These are phyloP conservation scores for Claviceps maximensis DNA, from an alignment of 2,329 filamentous ascomycete species.

Conservation along the genomic window DNA sequence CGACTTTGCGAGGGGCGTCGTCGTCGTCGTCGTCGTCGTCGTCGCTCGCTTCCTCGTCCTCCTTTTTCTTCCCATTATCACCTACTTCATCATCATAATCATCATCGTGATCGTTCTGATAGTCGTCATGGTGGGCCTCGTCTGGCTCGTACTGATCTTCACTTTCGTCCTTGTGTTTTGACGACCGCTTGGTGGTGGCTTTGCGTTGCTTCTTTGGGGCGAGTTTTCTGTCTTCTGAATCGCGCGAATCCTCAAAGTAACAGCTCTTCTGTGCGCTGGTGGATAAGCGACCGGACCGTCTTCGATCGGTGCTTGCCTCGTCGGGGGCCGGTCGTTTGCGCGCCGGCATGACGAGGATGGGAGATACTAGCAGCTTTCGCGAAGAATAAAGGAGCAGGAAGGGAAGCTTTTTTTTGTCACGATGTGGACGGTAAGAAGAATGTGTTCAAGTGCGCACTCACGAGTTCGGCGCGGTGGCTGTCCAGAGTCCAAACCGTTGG, in stretches of 20 bases:
- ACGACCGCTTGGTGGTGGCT: constrained; percentile 12
- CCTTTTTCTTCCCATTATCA: constrained; percentile 7
- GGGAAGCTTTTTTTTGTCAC: too few relatives aligned
- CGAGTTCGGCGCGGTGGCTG: neutral
- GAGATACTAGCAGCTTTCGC: neutral
- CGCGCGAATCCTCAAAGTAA: constrained; percentile 31
- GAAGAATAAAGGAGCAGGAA: neutral
- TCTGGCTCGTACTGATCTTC: constrained; percentile 14
- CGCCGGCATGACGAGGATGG: constrained; percentile 1
- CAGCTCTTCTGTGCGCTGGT: constrained; percentile 34
- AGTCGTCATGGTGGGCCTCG: constrained; percentile 12
- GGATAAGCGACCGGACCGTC: constrained; percentile 34
- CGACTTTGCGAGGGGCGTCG: constrained; percentile 20
- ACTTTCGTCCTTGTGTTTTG: constrained; percentile 3
- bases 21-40: constrained; percentile 25
- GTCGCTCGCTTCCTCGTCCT: constrained; percentile 13
- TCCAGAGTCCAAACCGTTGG: too few relatives aligned
- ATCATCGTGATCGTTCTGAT: constrained; percentile 10
- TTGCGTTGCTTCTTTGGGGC: constrained; percentile 17
- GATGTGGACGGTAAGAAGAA: too few relatives aligned
- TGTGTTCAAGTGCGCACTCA: too few relatives aligned
- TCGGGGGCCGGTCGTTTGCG: constrained; percentile 1
- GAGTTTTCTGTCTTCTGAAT: constrained; percentile 7
- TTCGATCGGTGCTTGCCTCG: constrained; percentile 14
- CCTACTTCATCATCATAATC: constrained; percentile 15